Percentiles rank a stretch among this genome's conserved stretches.
Conservation (phyloP, 2,329 filamentous ascomycete species). For the Colletotrichum eremochloae region DNA sequence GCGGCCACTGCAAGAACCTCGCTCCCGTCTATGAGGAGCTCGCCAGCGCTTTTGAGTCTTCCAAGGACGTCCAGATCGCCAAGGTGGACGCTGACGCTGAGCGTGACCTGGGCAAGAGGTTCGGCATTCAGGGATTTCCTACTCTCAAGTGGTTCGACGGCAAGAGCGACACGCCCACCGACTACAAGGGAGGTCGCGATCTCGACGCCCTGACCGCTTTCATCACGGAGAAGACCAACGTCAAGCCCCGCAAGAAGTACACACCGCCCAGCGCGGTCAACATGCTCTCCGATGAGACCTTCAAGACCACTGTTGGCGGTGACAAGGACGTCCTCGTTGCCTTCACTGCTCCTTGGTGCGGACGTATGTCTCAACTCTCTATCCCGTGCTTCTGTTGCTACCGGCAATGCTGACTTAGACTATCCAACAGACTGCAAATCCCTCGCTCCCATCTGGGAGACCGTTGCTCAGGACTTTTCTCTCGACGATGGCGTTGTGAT, state of each 20-base stretch:
- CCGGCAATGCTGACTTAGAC: slow-evolving; percentile 30
- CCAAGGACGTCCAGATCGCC: slow-evolving; percentile 83
- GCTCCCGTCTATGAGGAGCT: slow-evolving; percentile 96
- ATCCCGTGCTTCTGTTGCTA: slow-evolving; percentile 7
- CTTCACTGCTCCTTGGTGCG: slow-evolving; percentile 98
- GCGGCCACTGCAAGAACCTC: slow-evolving; percentile 98
- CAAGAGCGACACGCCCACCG: slow-evolving; percentile 85
- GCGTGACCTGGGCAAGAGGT: slow-evolving; percentile 85
- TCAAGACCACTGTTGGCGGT: slow-evolving; percentile 81
- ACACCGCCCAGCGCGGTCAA: slow-evolving; percentile 81
- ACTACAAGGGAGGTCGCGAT: slow-evolving; percentile 90
- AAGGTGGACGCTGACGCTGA: slow-evolving; percentile 97
- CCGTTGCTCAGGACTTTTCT: slow-evolving; percentile 83
- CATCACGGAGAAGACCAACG: slow-evolving; percentile 87
- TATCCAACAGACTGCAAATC: slow-evolving; percentile 87
- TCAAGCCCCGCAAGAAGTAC: slow-evolving; percentile 83
- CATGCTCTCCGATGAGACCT: slow-evolving; percentile 84
- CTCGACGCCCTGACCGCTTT: slow-evolving; percentile 86
- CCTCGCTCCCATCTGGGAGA: slow-evolving; percentile 92
- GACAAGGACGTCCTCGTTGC: slow-evolving; percentile 94
- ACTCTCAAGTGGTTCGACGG: slow-evolving; percentile 99
- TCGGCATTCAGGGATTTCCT: slow-evolving; percentile 93
- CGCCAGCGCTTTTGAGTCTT: slow-evolving; percentile 78
- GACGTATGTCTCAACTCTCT: slow-evolving; percentile 75
- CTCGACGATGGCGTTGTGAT: slow-evolving; percentile 84